phyloP scores from a whole-genome alignment of 106 monocot species.

The Amphibolis antarctica region DNA sequence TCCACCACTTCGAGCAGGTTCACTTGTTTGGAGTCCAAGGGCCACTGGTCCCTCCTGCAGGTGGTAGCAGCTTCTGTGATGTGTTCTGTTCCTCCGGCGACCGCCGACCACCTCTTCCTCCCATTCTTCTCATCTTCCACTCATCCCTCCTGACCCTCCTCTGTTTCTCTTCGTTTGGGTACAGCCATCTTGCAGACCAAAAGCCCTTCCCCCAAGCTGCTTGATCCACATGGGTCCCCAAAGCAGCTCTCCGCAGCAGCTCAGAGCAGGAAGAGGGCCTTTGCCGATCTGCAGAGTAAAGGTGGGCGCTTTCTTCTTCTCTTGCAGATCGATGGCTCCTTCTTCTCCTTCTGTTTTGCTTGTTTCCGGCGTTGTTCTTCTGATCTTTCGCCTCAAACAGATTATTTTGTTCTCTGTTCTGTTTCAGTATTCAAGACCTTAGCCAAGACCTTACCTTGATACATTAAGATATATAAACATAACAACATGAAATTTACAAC shows the following conservation, averaged over 20 bases:
- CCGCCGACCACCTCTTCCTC: background rate
- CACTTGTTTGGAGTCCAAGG: constrained; percentile 63
- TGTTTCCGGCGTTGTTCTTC: too few species aligned
- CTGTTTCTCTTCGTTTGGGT: background rate
- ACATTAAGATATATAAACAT: too few species aligned
- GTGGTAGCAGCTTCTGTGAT: constrained; percentile 6
- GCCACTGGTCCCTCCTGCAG: constrained; percentile 38
- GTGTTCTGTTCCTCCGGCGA: background rate
- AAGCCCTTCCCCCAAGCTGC: constrained; percentile 28
- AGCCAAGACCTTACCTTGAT: too few species aligned
- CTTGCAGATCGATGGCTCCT: background rate
- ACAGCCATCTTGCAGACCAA: constrained; percentile 40
- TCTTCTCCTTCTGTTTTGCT: too few species aligned
- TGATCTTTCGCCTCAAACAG: too few species aligned
- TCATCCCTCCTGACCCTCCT: too few species aligned
- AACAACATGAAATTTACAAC: too few species aligned
- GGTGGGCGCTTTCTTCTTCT: constrained; percentile 5
- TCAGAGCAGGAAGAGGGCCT: constrained; percentile 3
- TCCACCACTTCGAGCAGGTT: constrained; percentile 72
- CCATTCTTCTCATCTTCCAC: background rate
- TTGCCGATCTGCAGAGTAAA: constrained; percentile 15
- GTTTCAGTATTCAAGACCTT: too few species aligned
- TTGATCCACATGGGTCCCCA: constrained; percentile 8
- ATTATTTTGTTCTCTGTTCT: too few species aligned
- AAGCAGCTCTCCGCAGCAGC: background rate